phyloP scores from a whole-genome alignment of 176 grass and related monocot genomes.

The Paspalum notatum region DNA sequence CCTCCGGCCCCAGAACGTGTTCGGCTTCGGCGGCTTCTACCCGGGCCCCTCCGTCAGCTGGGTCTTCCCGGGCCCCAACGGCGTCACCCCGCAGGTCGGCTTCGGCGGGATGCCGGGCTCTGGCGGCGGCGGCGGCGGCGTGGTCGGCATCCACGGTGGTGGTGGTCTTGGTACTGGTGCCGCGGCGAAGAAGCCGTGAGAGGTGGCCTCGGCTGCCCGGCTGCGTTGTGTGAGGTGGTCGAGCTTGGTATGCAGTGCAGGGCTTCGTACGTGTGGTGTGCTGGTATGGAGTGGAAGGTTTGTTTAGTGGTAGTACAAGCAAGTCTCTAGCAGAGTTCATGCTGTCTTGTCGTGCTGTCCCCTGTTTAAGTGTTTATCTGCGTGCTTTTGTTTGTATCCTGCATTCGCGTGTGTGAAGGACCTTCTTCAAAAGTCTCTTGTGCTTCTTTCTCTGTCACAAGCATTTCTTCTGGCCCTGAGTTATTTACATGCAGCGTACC shows the following conservation, averaged over 20 bases:
- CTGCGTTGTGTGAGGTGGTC: neutral
- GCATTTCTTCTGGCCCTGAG: too few relatives aligned
- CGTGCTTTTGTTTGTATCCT: too few relatives aligned
- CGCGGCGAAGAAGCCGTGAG: conserved; percentile 43
- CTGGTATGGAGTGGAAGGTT: too few relatives aligned
- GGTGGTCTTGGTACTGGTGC: neutral
- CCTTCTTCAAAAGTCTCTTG: too few relatives aligned
- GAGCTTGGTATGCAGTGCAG: neutral
- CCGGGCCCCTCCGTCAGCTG: conserved; percentile 44
- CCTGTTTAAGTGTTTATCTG: too few relatives aligned
- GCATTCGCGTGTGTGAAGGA: too few relatives aligned
- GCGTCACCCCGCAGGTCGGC: conserved; percentile 49
- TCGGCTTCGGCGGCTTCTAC: conserved; percentile 59
- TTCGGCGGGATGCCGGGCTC: conserved; percentile 45
- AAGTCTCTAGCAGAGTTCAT: too few relatives aligned
- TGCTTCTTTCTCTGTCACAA: too few relatives aligned
- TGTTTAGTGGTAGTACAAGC: too few relatives aligned
- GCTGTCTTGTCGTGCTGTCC: too few relatives aligned
- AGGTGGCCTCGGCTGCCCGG: neutral
- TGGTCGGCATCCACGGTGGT: conserved; percentile 34
- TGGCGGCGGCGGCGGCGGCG: conserved; percentile 2
- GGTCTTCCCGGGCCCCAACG: conserved; percentile 54
- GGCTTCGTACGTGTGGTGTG: too few relatives aligned
- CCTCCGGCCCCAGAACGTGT: conserved; percentile 52
- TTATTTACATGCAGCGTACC: too few relatives aligned